A percentile compares a stretch with the other conserved stretches of the same genome.
Evolutionary conservation across 2,329 filamentous ascomycete species (phyloP).

Genomic region (Apiospora hydei): DNA sequence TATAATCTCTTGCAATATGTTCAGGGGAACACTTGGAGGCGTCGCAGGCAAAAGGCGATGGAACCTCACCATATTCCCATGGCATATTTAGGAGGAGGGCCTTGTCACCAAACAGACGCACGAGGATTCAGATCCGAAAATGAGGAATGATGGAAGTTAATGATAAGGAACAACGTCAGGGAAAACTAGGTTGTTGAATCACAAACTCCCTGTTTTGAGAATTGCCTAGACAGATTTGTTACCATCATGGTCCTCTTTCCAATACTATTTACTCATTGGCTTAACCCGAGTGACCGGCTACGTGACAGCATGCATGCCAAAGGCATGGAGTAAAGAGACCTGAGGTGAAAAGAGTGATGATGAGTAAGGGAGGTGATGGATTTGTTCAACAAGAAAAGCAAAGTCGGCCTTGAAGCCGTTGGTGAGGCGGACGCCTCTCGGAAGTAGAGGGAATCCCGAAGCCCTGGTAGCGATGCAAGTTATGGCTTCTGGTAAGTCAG

Average conservation of each 20-base stretch:
- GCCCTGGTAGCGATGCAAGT: neutral
- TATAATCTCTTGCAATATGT: constrained; percentile 16
- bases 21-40: neutral
- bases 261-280: neutral
- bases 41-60: neutral
- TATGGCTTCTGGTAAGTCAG: neutral
- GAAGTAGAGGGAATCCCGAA: neutral
- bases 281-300: neutral
- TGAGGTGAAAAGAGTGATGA: neutral
- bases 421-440: neutral
- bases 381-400: neutral
- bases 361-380: neutral
- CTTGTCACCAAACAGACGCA: neutral
- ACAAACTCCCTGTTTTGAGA: neutral
- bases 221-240: neutral
- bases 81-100: neutral
- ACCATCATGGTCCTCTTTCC: neutral
- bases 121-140: neutral
- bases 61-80: neutral
- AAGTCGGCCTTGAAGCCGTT: neutral
- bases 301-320: neutral
- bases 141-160: neutral
- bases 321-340: neutral
- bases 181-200: neutral
- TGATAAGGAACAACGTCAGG: neutral